Evolutionary conservation across 2,329 filamentous ascomycete species (phyloP).

Genomic region (Cordyceps sp.): DNA sequence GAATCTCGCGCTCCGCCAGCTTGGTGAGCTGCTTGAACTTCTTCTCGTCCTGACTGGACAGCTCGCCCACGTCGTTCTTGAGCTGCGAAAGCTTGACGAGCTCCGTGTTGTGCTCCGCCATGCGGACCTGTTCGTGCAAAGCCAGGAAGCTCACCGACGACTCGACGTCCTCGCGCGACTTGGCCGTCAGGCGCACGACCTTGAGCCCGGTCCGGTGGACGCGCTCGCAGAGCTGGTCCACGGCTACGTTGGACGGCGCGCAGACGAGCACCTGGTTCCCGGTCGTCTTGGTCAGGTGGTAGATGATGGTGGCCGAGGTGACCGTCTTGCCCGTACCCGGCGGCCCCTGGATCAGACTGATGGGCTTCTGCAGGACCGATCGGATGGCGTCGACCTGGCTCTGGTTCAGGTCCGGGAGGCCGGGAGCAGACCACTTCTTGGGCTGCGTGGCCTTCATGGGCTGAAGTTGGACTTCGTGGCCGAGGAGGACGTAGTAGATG

Average conservation of each 20-base stretch:
- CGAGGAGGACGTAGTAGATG: conserved; percentile 92
- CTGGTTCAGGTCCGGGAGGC: conserved; percentile 82
- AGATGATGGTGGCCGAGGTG: conserved; percentile 96
- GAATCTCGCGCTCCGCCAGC: conserved; percentile 83
- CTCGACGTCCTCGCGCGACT: conserved; percentile 96
- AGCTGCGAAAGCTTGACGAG: conserved; percentile 83
- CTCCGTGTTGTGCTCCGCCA: conserved; percentile 93
- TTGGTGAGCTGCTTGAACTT: conserved; percentile 94
- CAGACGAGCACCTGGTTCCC: conserved; percentile 91
- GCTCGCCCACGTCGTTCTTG: conserved; percentile 78
- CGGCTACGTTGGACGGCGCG: conserved; percentile 93
- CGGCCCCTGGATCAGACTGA: conserved; percentile 92
- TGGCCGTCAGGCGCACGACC: conserved; percentile 94
- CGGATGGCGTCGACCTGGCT: conserved; percentile 96
- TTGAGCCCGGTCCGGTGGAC: conserved; percentile 91
- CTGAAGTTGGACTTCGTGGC: conserved; percentile 84
- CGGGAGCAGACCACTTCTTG: conserved; percentile 91
- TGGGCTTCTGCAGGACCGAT: conserved; percentile 79
- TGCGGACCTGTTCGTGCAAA: conserved; percentile 89
- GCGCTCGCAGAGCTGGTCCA: conserved; percentile 94
- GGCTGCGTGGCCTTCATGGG: conserved; percentile 93
- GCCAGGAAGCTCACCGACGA: conserved; percentile 95
- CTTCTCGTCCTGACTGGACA: conserved; percentile 94
- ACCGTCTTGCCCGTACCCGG: conserved; percentile 97
- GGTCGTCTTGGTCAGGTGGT: conserved; percentile 89